Evolutionary conservation across 345 rosid genomes (phyloP), one percentile per base, ranked within the genome.

Genomic region (Linum usitatissimum): DNA sequence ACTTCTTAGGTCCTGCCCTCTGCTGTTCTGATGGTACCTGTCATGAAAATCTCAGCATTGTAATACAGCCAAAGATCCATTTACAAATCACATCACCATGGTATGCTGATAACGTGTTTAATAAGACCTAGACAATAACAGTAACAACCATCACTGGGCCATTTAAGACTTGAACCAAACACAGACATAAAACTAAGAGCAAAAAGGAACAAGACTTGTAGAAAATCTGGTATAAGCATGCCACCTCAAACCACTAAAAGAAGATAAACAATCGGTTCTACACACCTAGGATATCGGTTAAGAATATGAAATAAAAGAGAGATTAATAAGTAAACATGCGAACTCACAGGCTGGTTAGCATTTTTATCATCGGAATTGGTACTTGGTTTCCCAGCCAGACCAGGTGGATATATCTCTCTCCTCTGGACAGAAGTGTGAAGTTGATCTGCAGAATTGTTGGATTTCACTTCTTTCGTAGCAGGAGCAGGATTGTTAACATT

Each of bases 1-100:
- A 77, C 62, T 87, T 90, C 76, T 80, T 86, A 31, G 97, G 96
- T 56, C 80, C 76, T 34, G 84, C 42, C 66, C 64, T 77, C 4
- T 62, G 72, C 59, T 76, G 83, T 61, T 87, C 97, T n/a, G 79
- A 72, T 68, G 78, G 70, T 55, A 82, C 85, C 99, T 93, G 88
- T 76, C 75, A 69, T 65, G 48, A 75, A 68, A 21, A 74, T 19
- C 71, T 71, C 63, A 64, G 65, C 65, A 60, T 58, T 62, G 57
- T 62, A 38, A 64, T 12, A 61, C 21, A 53, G n/a, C 58, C 67
- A 45, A 45, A 10, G 51, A 45, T 45, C 51, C 3, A 45, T 45
- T 45, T 62, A 48, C 64, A 64, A 59, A 38, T 64, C 68, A 34
- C 30, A 61, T 14, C 60, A 53, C 34, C 60, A 8, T 7, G 19